These are phyloP conservation scores for Fusarium domesticum DNA, from an alignment of 2,329 filamentous ascomycete genomes.

Conservation along the genomic window DNA sequence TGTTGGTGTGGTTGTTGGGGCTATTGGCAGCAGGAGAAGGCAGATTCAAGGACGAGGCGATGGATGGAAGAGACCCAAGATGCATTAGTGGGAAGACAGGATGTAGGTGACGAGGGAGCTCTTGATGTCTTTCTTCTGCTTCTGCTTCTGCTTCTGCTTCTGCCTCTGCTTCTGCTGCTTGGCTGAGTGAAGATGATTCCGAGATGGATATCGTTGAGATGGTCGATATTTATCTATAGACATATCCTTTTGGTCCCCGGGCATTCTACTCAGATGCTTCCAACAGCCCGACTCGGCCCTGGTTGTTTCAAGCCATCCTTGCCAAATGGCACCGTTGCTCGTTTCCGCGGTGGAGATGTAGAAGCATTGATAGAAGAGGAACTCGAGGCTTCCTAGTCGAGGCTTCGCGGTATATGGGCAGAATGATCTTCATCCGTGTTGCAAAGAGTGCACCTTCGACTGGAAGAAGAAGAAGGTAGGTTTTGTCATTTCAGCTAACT, in stretches of 20 bases:
- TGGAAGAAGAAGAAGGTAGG: constrained; percentile 11
- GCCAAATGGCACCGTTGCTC: constrained; percentile 24
- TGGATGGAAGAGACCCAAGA: constrained; percentile 16
- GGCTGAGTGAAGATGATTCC: not conserved
- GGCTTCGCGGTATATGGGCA: constrained; percentile 6
- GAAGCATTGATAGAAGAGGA: constrained; percentile 8
- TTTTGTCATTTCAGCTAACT: not conserved
- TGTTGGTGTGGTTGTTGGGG: constrained; percentile 4
- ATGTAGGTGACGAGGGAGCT: constrained; percentile 2
- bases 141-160: constrained; percentile 1
- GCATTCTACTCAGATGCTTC: not conserved
- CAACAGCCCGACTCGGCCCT: constrained; percentile 17
- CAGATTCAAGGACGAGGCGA: constrained; percentile 15
- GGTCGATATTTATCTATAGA: constrained; percentile 22
- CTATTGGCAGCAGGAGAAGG: constrained; percentile 3
- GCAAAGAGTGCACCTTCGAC: constrained; percentile 8
- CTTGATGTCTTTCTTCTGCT: not conserved
- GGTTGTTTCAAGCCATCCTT: constrained; percentile 21
- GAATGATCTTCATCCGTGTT: constrained; percentile 8
- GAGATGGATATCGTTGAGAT: constrained; percentile 2
- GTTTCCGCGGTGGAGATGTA: constrained; percentile 18
- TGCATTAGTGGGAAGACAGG: constrained; percentile 10
- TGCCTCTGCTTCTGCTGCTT: constrained; percentile 6
- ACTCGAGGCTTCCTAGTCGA: constrained; percentile 1
- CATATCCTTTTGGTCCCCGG: not conserved